Evolutionary conservation across 2,329 filamentous ascomycete genomes (phyloP).

Genomic region (Dryadomyces quercus-mongolicae): DNA sequence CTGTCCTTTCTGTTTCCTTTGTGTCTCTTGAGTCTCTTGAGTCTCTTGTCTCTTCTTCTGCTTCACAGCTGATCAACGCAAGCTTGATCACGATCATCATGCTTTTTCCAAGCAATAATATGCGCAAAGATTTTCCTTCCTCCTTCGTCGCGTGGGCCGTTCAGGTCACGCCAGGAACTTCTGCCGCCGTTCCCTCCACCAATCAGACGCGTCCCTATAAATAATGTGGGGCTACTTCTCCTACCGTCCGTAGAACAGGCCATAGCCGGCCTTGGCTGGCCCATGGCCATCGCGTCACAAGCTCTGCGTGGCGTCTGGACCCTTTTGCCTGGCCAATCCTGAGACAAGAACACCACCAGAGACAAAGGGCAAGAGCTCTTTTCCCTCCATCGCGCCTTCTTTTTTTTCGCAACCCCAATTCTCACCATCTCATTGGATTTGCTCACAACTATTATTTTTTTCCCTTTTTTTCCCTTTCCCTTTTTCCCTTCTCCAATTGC

Average conservation of each 20-base stretch:
- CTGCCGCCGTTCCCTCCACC: not conserved
- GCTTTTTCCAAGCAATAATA: not conserved
- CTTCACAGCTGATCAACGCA: not conserved
- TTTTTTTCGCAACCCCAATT: not conserved
- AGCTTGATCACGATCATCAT: not conserved
- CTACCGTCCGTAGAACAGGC: not conserved
- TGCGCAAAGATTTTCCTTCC: not conserved
- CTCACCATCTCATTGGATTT: not conserved
- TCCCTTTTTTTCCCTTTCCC: too few relatives aligned
- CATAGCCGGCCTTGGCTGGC: not conserved
- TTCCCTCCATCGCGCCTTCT: not conserved
- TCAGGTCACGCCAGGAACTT: slow-evolving; percentile 6
- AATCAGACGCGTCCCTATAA: slow-evolving; percentile 7
- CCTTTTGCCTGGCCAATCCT: not conserved
- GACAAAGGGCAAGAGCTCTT: not conserved
- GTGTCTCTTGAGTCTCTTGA: too few relatives aligned
- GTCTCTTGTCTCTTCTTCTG: not conserved
- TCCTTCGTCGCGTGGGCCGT: not conserved
- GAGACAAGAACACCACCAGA: not conserved
- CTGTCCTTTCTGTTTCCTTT: too few relatives aligned
- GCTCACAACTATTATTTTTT: not conserved
- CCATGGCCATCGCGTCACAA: slow-evolving; percentile 7
- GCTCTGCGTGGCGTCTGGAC: slow-evolving; percentile 2
- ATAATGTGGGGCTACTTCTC: not conserved
- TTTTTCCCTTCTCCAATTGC: not conserved